A percentile compares a stretch with the other conserved stretches of the same genome.
Conservation (phyloP, 139 green algal species). For the Zygnema circumcarinatum region DNA sequence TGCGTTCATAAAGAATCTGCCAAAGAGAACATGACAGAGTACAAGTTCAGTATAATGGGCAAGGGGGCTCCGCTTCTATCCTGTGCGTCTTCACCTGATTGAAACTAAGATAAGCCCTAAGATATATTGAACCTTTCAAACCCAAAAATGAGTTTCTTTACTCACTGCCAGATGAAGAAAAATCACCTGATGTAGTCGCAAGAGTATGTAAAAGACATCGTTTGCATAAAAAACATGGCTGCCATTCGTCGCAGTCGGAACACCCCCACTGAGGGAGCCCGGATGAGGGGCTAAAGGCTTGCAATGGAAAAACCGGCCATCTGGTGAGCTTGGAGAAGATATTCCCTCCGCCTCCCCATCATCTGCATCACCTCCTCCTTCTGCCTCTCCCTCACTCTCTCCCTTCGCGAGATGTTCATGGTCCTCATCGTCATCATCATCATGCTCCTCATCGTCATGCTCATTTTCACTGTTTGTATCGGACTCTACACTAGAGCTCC, state of each 20-base stretch:
- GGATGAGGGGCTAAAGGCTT: conserved; percentile 57
- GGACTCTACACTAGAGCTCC: not conserved
- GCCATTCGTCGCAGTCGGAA: not conserved
- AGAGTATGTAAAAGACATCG: conserved; percentile 91
- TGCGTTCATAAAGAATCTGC: conserved; percentile 84
- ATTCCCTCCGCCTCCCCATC: conserved; percentile 19
- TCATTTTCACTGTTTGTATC: conserved; percentile 19
- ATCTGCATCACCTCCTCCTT: conserved; percentile 25
- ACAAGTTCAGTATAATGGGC: not conserved
- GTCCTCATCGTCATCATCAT: conserved; percentile 17
- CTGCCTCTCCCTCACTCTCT: conserved; percentile 20
- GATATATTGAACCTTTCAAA: too few species aligned
- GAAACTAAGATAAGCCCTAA: too few species aligned
- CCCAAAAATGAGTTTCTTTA: too few species aligned
- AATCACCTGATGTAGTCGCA: conserved; percentile 73
- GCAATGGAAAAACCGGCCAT: conserved; percentile 38
- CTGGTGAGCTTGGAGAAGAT: not conserved
- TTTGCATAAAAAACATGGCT: conserved; percentile 83
- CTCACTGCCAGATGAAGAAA: too few species aligned
- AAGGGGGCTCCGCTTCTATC: not conserved
- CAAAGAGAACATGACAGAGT: not conserved
- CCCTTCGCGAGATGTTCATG: not conserved
- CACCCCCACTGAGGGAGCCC: not conserved
- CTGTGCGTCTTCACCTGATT: not conserved
- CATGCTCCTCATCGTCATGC: conserved; percentile 7